Base-by-base conservation (phyloP, 2,329 filamentous ascomycete species). In the Colletotrichum sp. region DNA sequence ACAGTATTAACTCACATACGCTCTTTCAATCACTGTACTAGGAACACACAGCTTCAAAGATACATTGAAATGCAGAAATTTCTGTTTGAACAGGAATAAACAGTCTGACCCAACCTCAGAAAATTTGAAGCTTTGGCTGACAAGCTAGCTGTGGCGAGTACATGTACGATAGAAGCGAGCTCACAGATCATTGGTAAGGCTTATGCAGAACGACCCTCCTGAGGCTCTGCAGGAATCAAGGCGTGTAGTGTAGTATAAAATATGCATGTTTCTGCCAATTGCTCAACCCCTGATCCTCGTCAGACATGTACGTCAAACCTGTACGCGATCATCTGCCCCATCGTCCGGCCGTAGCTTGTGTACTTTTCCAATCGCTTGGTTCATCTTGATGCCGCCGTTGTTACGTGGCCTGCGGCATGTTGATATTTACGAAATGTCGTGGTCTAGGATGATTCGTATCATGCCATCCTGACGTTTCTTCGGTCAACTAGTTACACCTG, bases 1-100 rank as follows among this genome's bases (percentile, higher is more conserved):
- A 48, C 18, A 0, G 2, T 3, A n/a, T 2, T 10, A 6, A 0
- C 9, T n/a, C 3, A 9, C 0, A 48, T 6, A 21, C 43, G 43
- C 43, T 48, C 43, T 3, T 48, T 48, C 3, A 48, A 48, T 21
- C 1, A 0, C 3, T 3, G 18, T 4, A 5, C 38, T 48, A 48
- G 9, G 2, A 6, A 1, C 9, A 48, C 8, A 30, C 30, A 9
- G 16, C 8, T 4, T 9, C 36, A 38, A 5, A 3, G 2, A 18
- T 38, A 43, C 16, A 43, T 18, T 43, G 8, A 18, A 43, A 30
- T 30, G n/a, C n/a, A n/a, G n/a, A n/a, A n/a, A n/a, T n/a, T n/a
- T n/a, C n/a, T n/a, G n/a, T n/a, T n/a, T n/a, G n/a, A n/a, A n/a
- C n/a, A n/a, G n/a, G n/a, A n/a, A n/a, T n/a, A n/a, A n/a, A n/a